Base-by-base conservation (phyloP, 164 flowering plant species). In the Chimonanthus praecox region DNA sequence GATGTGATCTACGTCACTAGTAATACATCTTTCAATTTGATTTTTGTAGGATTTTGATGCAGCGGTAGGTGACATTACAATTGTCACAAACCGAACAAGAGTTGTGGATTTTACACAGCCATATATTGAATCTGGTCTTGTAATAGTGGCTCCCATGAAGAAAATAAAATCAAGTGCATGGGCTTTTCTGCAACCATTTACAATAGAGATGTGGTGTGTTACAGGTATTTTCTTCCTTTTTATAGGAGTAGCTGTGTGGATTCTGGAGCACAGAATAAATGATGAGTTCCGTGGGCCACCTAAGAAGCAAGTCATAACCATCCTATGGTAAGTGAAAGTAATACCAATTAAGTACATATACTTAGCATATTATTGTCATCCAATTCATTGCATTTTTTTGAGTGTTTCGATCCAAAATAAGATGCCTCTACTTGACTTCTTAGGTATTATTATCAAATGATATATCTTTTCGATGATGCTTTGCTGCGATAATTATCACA, bases 61-160 rank as follows among this genome's bases (percentile, higher is more conserved):
- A 73, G 97, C 72, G 18, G 76, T 92, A 43, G 98, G 98, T 67
- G 98, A 94, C 78, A 83, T 92, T 75, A 84, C 97, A 6, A 92
- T 94, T 44, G 85, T 82, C 63, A 90, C 90, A 16, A 79, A 84
- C 70, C 77, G 95, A 70, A 90, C 97, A 58, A 88, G 67, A 76
- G 81, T 87, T 74, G 95, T 73, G 54, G 98, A 94, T 83, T 94
- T 91, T 69, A 91, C 98, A 8, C 97, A 89, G 84, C 95, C 97
- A 70, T 94, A 71, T 77, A 76, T 85, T 43, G 90, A 84, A 68
- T 94, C 97, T 3, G 98, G 98, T 4, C 90, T 94, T 49, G 97
- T 91, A 16, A 87, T 94, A 2, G 97, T 94, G 75, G 95, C 90
- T 5, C 87, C 94, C 18, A 82, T 88, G 50, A 81, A 76, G 81